Evolutionary conservation across 164 flowering plant genomes (phyloP).

Genomic region (Vitis labrusca): DNA sequence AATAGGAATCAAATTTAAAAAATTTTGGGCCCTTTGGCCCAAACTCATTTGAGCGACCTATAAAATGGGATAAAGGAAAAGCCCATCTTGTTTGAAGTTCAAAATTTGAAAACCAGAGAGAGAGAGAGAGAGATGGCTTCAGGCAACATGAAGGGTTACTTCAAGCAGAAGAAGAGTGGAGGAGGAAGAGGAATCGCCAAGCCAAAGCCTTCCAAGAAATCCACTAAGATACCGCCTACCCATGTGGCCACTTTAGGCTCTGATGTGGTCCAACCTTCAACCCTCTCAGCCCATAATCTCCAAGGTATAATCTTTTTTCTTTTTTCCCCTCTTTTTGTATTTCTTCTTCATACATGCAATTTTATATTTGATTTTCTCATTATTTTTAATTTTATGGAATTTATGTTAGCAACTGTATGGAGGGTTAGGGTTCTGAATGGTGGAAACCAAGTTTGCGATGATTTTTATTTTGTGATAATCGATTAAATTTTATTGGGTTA

Average conservation of each 20-base stretch:
- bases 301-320: conserved; percentile 32
- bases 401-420: no score
- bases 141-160: conserved; percentile 58
- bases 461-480: no score
- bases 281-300: conserved; percentile 56
- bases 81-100: not conserved
- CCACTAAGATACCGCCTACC: conserved; percentile 19
- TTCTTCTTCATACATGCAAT: not conserved
- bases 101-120: conserved; percentile 23
- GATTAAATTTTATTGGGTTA: no score
- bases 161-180: conserved; percentile 58
- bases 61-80: not conserved
- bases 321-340: conserved; percentile 7
- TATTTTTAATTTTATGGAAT: not conserved
- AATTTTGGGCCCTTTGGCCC: not conserved
- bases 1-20: no score
- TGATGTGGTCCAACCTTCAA: conserved; percentile 42
- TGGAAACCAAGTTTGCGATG: no score
- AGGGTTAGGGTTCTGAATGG: no score
- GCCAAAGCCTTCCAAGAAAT: conserved; percentile 21
- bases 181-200: conserved; percentile 29
- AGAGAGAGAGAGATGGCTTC: conserved; percentile 42
- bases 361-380: not conserved
- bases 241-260: conserved; percentile 39
- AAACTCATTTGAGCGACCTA: not conserved